phyloP scores from a whole-genome alignment of 192 early-diverging fungal genomes.

The Coemansia sp. region DNA sequence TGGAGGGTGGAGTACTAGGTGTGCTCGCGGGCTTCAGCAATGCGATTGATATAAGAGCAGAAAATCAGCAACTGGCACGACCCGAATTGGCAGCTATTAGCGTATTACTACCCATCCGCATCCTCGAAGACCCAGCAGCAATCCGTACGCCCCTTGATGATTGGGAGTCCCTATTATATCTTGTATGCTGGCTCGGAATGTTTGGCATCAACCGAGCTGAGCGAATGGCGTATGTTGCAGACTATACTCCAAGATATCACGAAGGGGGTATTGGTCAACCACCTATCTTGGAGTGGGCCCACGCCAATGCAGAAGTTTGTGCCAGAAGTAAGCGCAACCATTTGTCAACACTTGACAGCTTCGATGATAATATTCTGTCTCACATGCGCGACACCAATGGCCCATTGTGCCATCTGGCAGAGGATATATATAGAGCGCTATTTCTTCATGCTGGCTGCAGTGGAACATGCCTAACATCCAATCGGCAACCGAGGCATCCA shows the following conservation, averaged over 20 bases:
- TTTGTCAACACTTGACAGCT: neutral
- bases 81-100: too few relatives aligned
- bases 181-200: constrained; percentile 13
- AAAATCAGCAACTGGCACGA: too few relatives aligned
- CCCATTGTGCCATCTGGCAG: neutral
- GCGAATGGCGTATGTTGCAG: neutral
- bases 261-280: too few relatives aligned
- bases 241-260: neutral
- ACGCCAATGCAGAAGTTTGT: neutral
- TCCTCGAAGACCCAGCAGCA: neutral
- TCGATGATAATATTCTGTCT: neutral
- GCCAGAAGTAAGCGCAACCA: neutral
- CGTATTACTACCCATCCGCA: constrained; percentile 3
- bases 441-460: neutral
- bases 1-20: too few relatives aligned
- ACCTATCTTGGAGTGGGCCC: neutral
- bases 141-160: constrained; percentile 20
- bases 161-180: constrained; percentile 17
- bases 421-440: neutral
- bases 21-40: too few relatives aligned
- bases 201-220: constrained; percentile 2
- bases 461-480: neutral
- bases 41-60: too few relatives aligned
- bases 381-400: neutral
- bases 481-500: neutral